phyloP scores from a whole-genome alignment of 306 rosid genomes.

The Potentilla sterilis region DNA sequence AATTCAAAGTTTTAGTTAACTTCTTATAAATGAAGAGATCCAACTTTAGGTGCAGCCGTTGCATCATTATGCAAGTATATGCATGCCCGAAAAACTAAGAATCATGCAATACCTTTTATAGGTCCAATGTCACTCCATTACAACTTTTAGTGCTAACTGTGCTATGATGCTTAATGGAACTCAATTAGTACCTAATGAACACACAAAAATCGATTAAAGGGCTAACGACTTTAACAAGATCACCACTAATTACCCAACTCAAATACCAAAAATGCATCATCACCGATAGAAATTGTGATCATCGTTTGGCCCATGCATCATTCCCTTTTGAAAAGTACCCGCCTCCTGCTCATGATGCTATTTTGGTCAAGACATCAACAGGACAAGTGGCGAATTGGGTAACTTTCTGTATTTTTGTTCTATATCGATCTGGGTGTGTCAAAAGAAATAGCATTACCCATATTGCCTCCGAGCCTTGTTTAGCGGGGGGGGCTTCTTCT shows the following conservation, averaged over 20 bases:
- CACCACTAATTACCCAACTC: not conserved
- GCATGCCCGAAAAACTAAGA: not conserved
- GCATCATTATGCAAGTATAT: not conserved
- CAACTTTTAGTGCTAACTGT: not conserved
- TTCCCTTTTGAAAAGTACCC: constrained; percentile 24
- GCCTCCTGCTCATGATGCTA: constrained; percentile 6
- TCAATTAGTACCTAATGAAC: constrained; percentile 13
- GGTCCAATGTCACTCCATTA: not conserved
- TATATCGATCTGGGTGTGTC: constrained; percentile 2
- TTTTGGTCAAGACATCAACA: not conserved
- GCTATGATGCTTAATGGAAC: not conserved
- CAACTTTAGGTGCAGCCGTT: not conserved
- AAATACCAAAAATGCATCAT: not conserved
- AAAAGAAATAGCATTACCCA: constrained; percentile 21
- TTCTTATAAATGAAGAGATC: not conserved
- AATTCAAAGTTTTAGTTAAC: no score
- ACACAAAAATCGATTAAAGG: not conserved
- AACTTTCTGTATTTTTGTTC: not conserved
- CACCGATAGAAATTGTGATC: not conserved
- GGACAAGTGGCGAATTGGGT: not conserved
- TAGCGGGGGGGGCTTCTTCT: constrained; percentile 34
- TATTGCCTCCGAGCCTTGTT: constrained; percentile 40
- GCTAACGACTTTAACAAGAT: not conserved
- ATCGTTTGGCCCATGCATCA: constrained; percentile 19
- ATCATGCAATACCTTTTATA: not conserved